Evolutionary conservation across 768 basidiomycete species (phyloP).

Genomic region (Russula compacta): DNA sequence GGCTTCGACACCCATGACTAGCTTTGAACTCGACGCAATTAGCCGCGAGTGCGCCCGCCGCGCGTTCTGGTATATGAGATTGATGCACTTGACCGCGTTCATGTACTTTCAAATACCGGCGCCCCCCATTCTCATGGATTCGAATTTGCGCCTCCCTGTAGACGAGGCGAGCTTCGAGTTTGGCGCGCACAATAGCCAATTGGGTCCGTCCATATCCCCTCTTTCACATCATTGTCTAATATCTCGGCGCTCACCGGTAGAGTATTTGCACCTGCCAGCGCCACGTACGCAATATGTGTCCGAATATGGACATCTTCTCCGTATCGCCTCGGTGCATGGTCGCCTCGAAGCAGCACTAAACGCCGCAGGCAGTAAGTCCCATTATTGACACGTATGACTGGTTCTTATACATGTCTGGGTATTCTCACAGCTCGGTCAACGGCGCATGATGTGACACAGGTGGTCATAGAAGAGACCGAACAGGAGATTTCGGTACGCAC

Average conservation of each 20-base stretch:
- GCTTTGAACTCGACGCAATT: slow-evolving; percentile 51
- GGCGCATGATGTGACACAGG: slow-evolving; percentile 1
- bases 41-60: slow-evolving; percentile 75
- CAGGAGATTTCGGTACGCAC: slow-evolving; percentile 14
- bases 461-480: slow-evolving; percentile 11
- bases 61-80: slow-evolving; percentile 70
- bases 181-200: slow-evolving; percentile 17
- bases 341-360: slow-evolving; percentile 46
- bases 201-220: slow-evolving; percentile 9
- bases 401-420: neutral
- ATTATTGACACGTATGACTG: neutral
- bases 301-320: slow-evolving; percentile 70
- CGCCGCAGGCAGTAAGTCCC: slow-evolving; percentile 37
- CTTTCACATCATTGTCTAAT: neutral
- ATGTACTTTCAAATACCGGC: slow-evolving; percentile 31
- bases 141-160: slow-evolving; percentile 60
- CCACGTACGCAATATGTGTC: slow-evolving; percentile 54
- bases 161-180: slow-evolving; percentile 79
- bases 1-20: slow-evolving; percentile 48
- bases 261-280: slow-evolving; percentile 59
- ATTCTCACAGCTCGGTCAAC: neutral
- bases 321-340: slow-evolving; percentile 54
- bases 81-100: slow-evolving; percentile 43
- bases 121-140: slow-evolving; percentile 34
- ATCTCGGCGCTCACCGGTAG: slow-evolving; percentile 28